Percentiles rank a stretch among this genome's conserved stretches.
Evolutionary conservation across 805 yeast genomes (phyloP).

Genomic region (Lachancea kluyveri): DNA sequence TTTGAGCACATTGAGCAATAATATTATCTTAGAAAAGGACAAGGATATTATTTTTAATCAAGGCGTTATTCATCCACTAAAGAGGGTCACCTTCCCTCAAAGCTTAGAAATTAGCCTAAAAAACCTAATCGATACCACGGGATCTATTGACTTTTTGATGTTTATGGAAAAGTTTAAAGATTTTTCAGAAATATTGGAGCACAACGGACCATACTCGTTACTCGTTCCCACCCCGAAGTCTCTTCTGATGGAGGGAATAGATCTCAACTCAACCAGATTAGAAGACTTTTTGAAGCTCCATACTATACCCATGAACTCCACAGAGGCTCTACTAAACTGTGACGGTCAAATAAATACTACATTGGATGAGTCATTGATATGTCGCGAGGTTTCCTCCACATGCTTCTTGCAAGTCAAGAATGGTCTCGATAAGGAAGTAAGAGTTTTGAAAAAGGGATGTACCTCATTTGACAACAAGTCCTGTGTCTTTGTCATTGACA

Average conservation of each 20-base stretch:
- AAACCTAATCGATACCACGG: slow-evolving; percentile 54
- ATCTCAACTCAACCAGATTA: slow-evolving; percentile 37
- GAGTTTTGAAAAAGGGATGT: slow-evolving; percentile 58
- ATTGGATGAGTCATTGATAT: slow-evolving; percentile 37
- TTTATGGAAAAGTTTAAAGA: slow-evolving; percentile 41
- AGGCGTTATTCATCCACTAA: slow-evolving; percentile 78
- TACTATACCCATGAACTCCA: slow-evolving; percentile 53
- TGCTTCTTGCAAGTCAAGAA: slow-evolving; percentile 37
- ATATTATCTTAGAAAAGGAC: slow-evolving; percentile 28
- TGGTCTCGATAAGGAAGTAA: slow-evolving; percentile 51
- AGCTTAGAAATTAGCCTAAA: slow-evolving; percentile 44
- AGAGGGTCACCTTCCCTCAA: slow-evolving; percentile 50
- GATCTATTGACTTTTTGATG: slow-evolving; percentile 39
- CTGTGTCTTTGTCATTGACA: slow-evolving; percentile 61
- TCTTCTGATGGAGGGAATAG: slow-evolving; percentile 44
- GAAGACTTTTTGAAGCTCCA: slow-evolving; percentile 60
- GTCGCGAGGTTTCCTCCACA: slow-evolving; percentile 36
- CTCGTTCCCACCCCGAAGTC: slow-evolving; percentile 65
- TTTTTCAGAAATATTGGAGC: slow-evolving; percentile 37
- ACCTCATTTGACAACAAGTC: slow-evolving; percentile 34
- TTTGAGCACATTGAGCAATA: slow-evolving; percentile 18
- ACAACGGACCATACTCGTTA: slow-evolving; percentile 46
- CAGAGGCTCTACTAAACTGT: slow-evolving; percentile 44
- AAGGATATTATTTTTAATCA: slow-evolving; percentile 70
- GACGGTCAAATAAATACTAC: slow-evolving; percentile 38